Base-by-base conservation (phyloP, 805 yeast species). In the Danielia oregonensis region DNA sequence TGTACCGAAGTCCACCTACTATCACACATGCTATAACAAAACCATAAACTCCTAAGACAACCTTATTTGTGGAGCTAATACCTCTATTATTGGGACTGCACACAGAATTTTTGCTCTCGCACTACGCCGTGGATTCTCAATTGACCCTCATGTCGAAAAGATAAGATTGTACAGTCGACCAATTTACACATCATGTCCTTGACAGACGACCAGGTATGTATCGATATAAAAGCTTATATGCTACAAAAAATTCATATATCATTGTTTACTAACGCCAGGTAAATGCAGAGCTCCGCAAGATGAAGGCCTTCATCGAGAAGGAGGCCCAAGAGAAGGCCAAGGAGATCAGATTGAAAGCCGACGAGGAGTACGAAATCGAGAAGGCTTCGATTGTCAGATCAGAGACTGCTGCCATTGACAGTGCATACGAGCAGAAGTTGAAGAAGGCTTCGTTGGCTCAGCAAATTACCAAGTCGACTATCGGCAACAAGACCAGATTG, bases 301-400 rank as follows among this genome's bases (percentile, higher is more conserved):
- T 93, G 97, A 95, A 91, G 61, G 89, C 94, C 59, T 93, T 93
- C 80, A 93, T 93, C 76, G 86, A 84, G 69, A 93, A 91, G 77
- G 99, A 93, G 70, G 99, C 99, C 25, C 95, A 89, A 55, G 99
- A 93, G 65, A 93, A 93, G 70, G 96, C 97, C 49, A 86, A 86
- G 62, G 99, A 93, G 66, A 88, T 93, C 57, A 81, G 76, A 60
- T 73, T 93, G 54, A 94, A 93, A 72, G 96, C 97, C 28, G 96
- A 94, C 61, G 98, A 93, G 65, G 99, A 93, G 69, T 93, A 91
- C 61, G 97, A 93, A 65, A 89, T 93, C 54, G 98, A 93, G 62
- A 93, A 93, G 73, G 91, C 96, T 15, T 79, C 87, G 38, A 80
- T 93, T 55, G 97, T 93, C 39, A 86, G 97, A 56, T 75, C 87